phyloP scores from a whole-genome alignment of 2,329 filamentous ascomycete genomes.

The Fusarium duplospermum region DNA sequence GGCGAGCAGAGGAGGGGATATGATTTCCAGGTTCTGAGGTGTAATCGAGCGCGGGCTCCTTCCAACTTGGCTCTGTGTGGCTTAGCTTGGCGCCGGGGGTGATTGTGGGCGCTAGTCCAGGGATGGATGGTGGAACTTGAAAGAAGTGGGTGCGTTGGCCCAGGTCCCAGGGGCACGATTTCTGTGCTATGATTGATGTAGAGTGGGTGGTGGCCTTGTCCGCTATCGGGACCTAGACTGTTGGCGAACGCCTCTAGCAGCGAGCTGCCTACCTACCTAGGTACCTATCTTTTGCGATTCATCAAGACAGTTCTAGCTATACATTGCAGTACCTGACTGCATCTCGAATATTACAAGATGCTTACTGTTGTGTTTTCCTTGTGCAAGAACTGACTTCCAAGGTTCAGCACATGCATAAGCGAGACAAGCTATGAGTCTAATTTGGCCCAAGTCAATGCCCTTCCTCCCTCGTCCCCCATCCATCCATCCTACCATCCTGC shows the following conservation, averaged over 20 bases:
- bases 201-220: slow-evolving; percentile 4
- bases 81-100: slow-evolving; percentile 35
- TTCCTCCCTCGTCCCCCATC: neutral
- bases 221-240: slow-evolving; percentile 3
- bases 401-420: slow-evolving; percentile 11
- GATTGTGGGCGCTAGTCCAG: slow-evolving; percentile 25
- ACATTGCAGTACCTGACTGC: neutral
- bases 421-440: slow-evolving; percentile 34
- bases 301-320: neutral
- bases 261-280: neutral
- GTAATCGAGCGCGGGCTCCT: slow-evolving; percentile 31
- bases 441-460: slow-evolving; percentile 28
- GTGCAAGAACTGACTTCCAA: neutral
- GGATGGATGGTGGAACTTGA: slow-evolving; percentile 26
- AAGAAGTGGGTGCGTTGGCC: slow-evolving; percentile 19
- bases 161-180: slow-evolving; percentile 33
- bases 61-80: slow-evolving; percentile 34
- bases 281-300: neutral
- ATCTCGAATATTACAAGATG: neutral
- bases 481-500: slow-evolving; percentile 7
- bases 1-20: slow-evolving; percentile 30
- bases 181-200: neutral
- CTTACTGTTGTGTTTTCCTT: neutral
- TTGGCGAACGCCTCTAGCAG: neutral
- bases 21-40: slow-evolving; percentile 17